Evolutionary conservation across 495 filamentous ascomycete genomes (phyloP).

Genomic region (Talaromyces thailandensis): DNA sequence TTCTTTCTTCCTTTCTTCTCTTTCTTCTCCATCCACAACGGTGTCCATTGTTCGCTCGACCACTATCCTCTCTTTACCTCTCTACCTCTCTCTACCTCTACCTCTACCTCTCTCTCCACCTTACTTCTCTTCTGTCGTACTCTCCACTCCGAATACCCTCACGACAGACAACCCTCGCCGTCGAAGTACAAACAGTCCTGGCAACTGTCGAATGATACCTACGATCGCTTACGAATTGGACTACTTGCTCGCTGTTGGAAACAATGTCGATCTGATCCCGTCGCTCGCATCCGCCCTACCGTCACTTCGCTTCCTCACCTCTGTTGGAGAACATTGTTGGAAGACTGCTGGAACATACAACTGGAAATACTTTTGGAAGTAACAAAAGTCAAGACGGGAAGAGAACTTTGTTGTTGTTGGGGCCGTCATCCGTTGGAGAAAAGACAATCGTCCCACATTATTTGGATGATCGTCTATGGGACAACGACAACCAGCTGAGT

Average conservation of each 20-base stretch:
- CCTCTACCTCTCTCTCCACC: background rate
- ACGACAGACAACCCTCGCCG: background rate
- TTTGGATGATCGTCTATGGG: conserved; percentile 6
- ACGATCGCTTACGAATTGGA: background rate
- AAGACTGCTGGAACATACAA: background rate
- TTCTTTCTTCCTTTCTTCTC: conserved; percentile 1
- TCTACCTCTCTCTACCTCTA: background rate
- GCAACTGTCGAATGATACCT: background rate
- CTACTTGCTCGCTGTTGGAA: background rate
- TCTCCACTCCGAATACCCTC: background rate
- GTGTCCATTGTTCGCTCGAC: conserved; percentile 1
- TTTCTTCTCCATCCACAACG: background rate
- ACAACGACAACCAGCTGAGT: background rate
- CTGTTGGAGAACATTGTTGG: background rate
- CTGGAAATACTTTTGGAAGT: background rate
- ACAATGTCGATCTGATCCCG: background rate
- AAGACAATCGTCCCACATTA: background rate
- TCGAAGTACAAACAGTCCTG: background rate
- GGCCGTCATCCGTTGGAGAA: background rate
- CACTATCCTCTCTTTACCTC: background rate
- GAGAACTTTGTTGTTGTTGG: background rate
- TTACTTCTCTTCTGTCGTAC: background rate
- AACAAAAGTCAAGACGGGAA: background rate
- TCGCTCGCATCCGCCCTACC: background rate
- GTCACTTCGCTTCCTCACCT: background rate